Percentiles rank a stretch among this genome's conserved stretches.
These are phyloP conservation scores for Oryza glumipatula DNA, from an alignment of 176 grass and related monocot genomes.

Conservation along the genomic window DNA sequence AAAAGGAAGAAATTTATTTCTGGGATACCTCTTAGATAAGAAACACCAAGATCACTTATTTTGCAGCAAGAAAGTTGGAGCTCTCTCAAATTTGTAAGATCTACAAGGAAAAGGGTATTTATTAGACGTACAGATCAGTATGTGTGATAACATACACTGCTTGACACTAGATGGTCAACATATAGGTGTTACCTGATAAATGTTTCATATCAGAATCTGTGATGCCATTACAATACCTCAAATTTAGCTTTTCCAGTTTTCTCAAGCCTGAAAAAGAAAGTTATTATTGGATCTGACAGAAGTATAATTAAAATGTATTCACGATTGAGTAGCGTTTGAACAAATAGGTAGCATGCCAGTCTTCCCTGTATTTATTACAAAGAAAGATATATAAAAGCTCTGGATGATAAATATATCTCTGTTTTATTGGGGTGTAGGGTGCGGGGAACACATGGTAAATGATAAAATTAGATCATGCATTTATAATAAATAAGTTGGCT, in stretches of 20 bases:
- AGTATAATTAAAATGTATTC: neutral
- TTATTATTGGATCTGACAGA: neutral
- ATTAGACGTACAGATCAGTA: conserved; percentile 35
- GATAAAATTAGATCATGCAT: neutral
- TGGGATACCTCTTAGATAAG: conserved; percentile 76
- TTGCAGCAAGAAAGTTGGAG: conserved; percentile 84
- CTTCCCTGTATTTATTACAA: neutral
- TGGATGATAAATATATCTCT: neutral
- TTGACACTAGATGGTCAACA: conserved; percentile 19
- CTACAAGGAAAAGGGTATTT: conserved; percentile 43
- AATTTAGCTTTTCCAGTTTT: conserved; percentile 87
- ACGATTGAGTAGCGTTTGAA: conserved; percentile 9
- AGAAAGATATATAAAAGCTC: conserved; percentile 10
- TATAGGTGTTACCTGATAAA: conserved; percentile 69
- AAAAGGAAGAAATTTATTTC: conserved; percentile 23
- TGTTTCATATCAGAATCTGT: conserved; percentile 88
- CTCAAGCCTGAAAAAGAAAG: conserved; percentile 67
- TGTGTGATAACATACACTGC: conserved; percentile 16
- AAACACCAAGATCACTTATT: conserved; percentile 79
- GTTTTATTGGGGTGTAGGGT: too few relatives aligned
- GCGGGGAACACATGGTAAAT: neutral
- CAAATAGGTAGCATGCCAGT: conserved; percentile 4
- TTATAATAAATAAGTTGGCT: conserved; percentile 26
- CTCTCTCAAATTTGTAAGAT: conserved; percentile 80
- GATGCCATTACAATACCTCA: conserved; percentile 91